These are phyloP conservation scores for Auriscalpium orientale DNA, from an alignment of 768 basidiomycete species.

Conservation along the genomic window DNA sequence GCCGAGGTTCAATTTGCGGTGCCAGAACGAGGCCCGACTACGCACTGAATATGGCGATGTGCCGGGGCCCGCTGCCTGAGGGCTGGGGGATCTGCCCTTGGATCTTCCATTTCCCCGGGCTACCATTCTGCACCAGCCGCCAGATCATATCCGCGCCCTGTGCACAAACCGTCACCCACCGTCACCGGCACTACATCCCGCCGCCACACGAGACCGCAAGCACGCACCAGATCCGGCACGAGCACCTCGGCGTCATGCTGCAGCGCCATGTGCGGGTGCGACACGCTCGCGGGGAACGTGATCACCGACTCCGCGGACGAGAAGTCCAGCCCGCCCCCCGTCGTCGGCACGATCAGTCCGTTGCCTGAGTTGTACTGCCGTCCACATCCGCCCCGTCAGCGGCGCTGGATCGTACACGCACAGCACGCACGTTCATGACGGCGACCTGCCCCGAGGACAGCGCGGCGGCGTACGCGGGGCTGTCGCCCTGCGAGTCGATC, in stretches of 20 bases:
- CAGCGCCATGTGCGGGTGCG: slow-evolving; percentile 63
- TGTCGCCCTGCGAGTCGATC: slow-evolving; percentile 39
- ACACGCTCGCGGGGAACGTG: slow-evolving; percentile 46
- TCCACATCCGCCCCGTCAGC: neutral
- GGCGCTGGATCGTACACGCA: neutral
- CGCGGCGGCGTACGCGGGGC: slow-evolving; percentile 43
- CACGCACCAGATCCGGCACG: slow-evolving; percentile 55
- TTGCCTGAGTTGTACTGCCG: slow-evolving; percentile 46
- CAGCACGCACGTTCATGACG: slow-evolving; percentile 41
- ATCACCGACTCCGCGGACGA: slow-evolving; percentile 28
- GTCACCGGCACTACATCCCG: no score
- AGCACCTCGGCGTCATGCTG: slow-evolving; percentile 50
- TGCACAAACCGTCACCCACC: neutral
- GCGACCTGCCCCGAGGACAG: slow-evolving; percentile 51
- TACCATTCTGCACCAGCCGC: slow-evolving; percentile 42
- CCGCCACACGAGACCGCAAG: neutral
- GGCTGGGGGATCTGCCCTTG: slow-evolving; percentile 57
- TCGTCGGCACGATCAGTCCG: slow-evolving; percentile 42
- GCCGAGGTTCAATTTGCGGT: neutral
- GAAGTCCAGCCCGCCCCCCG: slow-evolving; percentile 24
- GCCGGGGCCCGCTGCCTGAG: slow-evolving; percentile 57
- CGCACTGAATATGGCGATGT: slow-evolving; percentile 30
- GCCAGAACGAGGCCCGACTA: slow-evolving; percentile 7
- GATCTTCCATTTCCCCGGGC: slow-evolving; percentile 41
- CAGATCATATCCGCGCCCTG: slow-evolving; percentile 67